Evolutionary conservation across 768 basidiomycete species (phyloP).

Genomic region (Kwoniella bestiolae): DNA sequence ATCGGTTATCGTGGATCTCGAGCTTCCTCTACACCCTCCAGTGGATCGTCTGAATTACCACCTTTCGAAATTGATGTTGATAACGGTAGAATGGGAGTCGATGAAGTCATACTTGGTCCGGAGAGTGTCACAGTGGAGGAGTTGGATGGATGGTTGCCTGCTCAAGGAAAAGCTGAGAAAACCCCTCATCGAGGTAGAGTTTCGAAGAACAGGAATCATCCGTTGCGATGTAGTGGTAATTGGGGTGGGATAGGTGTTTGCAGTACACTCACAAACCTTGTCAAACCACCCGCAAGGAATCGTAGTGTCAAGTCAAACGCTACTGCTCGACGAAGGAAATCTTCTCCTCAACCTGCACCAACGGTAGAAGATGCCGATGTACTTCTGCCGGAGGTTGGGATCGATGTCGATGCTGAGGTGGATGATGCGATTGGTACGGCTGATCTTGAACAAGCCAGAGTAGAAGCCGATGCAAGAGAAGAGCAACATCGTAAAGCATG

Average conservation of each 20-base stretch:
- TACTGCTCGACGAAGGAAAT: slow-evolving; percentile 16
- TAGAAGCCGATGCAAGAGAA: slow-evolving; percentile 42
- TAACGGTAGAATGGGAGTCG: slow-evolving; percentile 26
- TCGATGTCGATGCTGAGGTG: slow-evolving; percentile 17
- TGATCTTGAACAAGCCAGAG: slow-evolving; percentile 41
- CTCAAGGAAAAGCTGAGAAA: slow-evolving; percentile 21
- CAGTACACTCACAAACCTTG: slow-evolving; percentile 4
- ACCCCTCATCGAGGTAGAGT: slow-evolving; percentile 34
- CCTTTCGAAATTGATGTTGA: slow-evolving; percentile 33
- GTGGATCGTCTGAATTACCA: slow-evolving; percentile 38
- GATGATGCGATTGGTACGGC: slow-evolving; percentile 45
- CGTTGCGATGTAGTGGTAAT: slow-evolving; percentile 23
- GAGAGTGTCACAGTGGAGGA: slow-evolving; percentile 49
- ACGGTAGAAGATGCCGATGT: background rate
- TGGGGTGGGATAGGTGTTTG: slow-evolving; percentile 50
- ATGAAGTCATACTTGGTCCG: slow-evolving; percentile 44
- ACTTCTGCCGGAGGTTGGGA: slow-evolving; percentile 11
- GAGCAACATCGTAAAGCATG: slow-evolving; percentile 34
- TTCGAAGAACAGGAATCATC: slow-evolving; percentile 16
- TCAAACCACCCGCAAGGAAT: slow-evolving; percentile 14
- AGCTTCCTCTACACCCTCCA: slow-evolving; percentile 42
- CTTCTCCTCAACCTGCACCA: slow-evolving; percentile 3
- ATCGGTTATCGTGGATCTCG: slow-evolving; percentile 29
- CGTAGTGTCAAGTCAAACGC: slow-evolving; percentile 15
- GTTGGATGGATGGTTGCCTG: slow-evolving; percentile 37